These are phyloP conservation scores for Microthlaspi erraticum DNA, from an alignment of 345 rosid species.

Conservation along the genomic window DNA sequence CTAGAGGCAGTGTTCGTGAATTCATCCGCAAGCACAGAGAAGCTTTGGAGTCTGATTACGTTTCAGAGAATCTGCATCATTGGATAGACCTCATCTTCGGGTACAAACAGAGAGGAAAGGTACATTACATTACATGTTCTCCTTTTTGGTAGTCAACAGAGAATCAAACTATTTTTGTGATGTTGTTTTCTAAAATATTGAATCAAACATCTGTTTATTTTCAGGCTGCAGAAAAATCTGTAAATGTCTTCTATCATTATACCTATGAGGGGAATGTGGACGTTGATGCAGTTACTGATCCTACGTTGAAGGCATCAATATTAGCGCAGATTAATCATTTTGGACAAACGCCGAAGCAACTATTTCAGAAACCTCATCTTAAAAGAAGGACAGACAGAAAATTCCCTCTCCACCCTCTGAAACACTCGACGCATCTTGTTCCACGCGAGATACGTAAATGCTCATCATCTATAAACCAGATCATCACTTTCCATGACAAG, in stretches of 20 bases:
- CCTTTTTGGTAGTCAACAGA: slow-evolving; percentile 2
- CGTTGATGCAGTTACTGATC: slow-evolving; percentile 87
- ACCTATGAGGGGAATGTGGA: slow-evolving; percentile 97
- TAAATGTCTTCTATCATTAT: slow-evolving; percentile 96
- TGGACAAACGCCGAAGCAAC: slow-evolving; percentile 97
- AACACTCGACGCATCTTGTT: slow-evolving; percentile 68
- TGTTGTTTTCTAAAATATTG: neutral
- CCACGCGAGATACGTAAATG: slow-evolving; percentile 77
- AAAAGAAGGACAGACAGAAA: slow-evolving; percentile 74
- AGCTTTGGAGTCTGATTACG: slow-evolving; percentile 87
- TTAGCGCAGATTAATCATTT: slow-evolving; percentile 97
- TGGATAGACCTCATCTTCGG: slow-evolving; percentile 99
- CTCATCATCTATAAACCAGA: slow-evolving; percentile 70
- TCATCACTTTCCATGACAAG: slow-evolving; percentile 69
- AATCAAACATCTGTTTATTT: slow-evolving; percentile 29
- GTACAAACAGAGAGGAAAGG: slow-evolving; percentile 95
- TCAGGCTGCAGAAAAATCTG: slow-evolving; percentile 95
- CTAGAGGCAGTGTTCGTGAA: slow-evolving; percentile 83
- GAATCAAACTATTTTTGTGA: neutral
- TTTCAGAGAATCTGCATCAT: slow-evolving; percentile 90
- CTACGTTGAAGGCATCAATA: slow-evolving; percentile 94
- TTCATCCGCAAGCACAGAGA: slow-evolving; percentile 85
- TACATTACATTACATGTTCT: slow-evolving; percentile 39
- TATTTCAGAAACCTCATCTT: slow-evolving; percentile 82
- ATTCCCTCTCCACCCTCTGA: slow-evolving; percentile 78